Percentiles rank a stretch among this genome's conserved stretches.
These are phyloP conservation scores for Monosporozyma solicola DNA, from an alignment of 805 yeast genomes.

Conservation along the genomic window DNA sequence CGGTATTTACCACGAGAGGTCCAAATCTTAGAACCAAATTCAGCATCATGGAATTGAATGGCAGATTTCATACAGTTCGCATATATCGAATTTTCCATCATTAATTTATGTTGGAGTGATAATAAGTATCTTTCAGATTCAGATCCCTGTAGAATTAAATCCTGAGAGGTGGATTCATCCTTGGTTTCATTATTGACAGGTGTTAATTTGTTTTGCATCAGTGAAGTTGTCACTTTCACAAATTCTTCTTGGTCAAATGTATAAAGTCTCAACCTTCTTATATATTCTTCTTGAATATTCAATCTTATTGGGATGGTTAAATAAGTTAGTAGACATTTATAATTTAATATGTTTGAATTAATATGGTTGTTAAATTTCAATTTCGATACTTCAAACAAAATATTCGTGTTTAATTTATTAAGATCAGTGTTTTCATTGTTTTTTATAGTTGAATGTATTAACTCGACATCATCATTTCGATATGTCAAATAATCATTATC, in stretches of 20 bases:
- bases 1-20: constrained; percentile 69
- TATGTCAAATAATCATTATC: constrained; percentile 38
- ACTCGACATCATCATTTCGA: constrained; percentile 33
- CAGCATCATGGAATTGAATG: constrained; percentile 41
- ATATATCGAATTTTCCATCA: constrained; percentile 44
- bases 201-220: neutral
- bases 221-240: constrained; percentile 2
- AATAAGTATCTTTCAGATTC: constrained; percentile 3
- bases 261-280: constrained; percentile 18
- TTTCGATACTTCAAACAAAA: constrained; percentile 9
- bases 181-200: neutral
- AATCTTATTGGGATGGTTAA: constrained; percentile 23
- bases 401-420: constrained; percentile 17
- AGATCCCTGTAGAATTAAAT: neutral
- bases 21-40: constrained; percentile 64
- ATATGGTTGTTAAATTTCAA: constrained; percentile 10
- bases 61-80: constrained; percentile 61
- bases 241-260: constrained; percentile 21
- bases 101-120: constrained; percentile 26
- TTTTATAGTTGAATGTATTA: constrained; percentile 11
- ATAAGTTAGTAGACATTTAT: constrained; percentile 16
- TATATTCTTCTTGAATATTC: constrained; percentile 20
- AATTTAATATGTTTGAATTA: constrained; percentile 16
- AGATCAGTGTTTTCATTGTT: neutral
- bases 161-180: neutral